These are phyloP conservation scores for Russula dissimulans DNA, from an alignment of 768 basidiomycete genomes.

Conservation along the genomic window DNA sequence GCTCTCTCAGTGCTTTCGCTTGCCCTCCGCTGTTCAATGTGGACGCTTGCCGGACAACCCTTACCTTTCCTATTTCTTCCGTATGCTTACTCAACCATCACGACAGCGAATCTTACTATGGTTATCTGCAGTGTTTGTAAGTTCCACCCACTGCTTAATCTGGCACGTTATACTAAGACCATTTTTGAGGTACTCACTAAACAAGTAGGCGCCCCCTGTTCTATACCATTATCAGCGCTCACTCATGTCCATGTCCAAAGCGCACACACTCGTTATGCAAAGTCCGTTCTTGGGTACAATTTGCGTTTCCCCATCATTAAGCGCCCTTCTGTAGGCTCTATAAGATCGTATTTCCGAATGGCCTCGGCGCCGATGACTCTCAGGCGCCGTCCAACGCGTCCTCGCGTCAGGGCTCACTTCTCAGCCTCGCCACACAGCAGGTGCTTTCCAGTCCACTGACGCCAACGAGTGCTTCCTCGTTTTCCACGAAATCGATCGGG, in stretches of 20 bases:
- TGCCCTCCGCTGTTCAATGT: not conserved
- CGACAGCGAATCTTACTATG: conserved; percentile 66
- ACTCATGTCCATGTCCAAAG: conserved; percentile 24
- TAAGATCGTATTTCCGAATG: conserved; percentile 57
- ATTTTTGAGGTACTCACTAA: conserved; percentile 38
- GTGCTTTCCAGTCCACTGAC: conserved; percentile 18
- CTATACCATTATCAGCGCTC: not conserved
- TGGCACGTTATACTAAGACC: not conserved
- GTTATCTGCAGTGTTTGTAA: conserved; percentile 71
- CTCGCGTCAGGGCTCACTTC: conserved; percentile 30
- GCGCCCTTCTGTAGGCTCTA: conserved; percentile 36
- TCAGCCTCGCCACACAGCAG: conserved; percentile 1
- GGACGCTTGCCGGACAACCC: not conserved
- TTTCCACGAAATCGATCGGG: conserved; percentile 11
- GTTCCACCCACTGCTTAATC: conserved; percentile 21
- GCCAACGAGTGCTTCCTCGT: conserved; percentile 12
- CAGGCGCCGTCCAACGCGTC: conserved; percentile 30
- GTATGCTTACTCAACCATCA: conserved; percentile 2
- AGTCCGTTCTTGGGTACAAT: conserved; percentile 30
- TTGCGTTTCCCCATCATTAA: not conserved
- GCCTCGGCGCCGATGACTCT: conserved; percentile 39
- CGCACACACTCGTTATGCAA: conserved; percentile 69
- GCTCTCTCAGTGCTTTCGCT: conserved; percentile 11
- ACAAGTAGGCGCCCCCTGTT: conserved; percentile 36
- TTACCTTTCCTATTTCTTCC: not conserved